Percentiles rank a stretch among this genome's conserved stretches.
These are phyloP conservation scores for Stromatinia cepivora DNA, from an alignment of 2,329 filamentous ascomycete species.

Conservation along the genomic window DNA sequence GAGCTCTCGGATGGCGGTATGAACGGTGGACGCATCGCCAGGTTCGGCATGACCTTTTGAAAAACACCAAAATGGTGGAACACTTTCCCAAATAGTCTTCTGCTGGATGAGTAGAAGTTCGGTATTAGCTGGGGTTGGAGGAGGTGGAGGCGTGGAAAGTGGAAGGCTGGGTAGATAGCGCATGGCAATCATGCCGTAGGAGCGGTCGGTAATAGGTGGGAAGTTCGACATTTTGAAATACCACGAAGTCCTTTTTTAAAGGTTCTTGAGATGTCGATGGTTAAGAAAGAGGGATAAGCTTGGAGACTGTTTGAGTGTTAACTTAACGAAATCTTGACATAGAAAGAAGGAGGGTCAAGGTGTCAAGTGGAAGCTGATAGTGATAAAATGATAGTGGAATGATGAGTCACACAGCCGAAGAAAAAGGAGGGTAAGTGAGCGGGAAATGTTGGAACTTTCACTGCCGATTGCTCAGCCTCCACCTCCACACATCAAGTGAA, in stretches of 20 bases:
- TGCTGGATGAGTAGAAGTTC: constrained; percentile 31
- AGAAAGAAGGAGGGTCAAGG: background rate
- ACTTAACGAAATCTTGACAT: background rate
- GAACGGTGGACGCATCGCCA: constrained; percentile 11
- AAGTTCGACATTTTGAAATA: constrained; percentile 1
- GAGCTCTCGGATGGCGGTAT: constrained; percentile 29
- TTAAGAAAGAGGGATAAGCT: background rate
- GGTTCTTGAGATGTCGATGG: background rate
- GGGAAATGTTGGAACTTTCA: background rate
- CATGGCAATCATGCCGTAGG: constrained; percentile 31
- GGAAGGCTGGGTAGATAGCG: constrained; percentile 20
- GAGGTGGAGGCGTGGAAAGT: constrained; percentile 8
- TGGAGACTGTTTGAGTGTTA: background rate
- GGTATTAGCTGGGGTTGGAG: constrained; percentile 23
- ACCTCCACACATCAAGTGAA: background rate
- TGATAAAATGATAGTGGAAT: background rate
- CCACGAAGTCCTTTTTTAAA: background rate
- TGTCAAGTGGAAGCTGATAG: background rate
- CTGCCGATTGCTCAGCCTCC: background rate
- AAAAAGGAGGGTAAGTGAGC: no score
- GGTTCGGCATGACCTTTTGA: constrained; percentile 31
- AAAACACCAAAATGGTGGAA: constrained; percentile 28
- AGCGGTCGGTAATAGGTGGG: constrained; percentile 28
- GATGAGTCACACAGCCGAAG: background rate
- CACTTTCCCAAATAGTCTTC: constrained; percentile 18